Evolutionary conservation across 306 rosid genomes (phyloP), one percentile per base, ranked within the genome.

Genomic region (Dicorynia guianensis): DNA sequence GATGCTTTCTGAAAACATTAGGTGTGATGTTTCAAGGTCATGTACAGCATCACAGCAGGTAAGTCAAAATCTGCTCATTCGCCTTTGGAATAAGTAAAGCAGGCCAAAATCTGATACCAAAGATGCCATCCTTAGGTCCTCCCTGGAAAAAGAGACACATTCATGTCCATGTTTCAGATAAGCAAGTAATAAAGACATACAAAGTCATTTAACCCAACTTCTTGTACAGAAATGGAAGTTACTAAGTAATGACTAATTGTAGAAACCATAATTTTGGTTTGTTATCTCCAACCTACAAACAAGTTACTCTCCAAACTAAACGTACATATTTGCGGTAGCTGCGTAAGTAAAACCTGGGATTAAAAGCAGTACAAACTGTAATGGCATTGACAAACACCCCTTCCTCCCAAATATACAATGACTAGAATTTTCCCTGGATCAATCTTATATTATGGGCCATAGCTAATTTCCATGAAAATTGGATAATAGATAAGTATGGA

Each of bases 261-360:
- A 44, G 10, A 69, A 48, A 46, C 40, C 54, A 30, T 42, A 50
- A 56, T 61, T 53, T 18, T 13, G 48, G 2, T 72, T 53, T 30
- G 63, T 58, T n/a, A 11, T 36, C 18, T 39, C 34, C 64, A 10
- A 73, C 18, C 70, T 8, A 63, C 13, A 65, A 65, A 79, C 56
- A 25, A 71, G 72, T 58, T 14, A 58, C 12, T 8, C 67, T 61
- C 64, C 43, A 53, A 4, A 42, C 40, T 53, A 13, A 76, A 71
- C 63, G 42, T 35, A 20, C 48, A 40, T 48, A 47, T 46, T 14
- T 47, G 65, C 56, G 13, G 56, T 68, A 50, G 39, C 7, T 48
- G 39, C 60, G 57, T 19, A 34, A 9, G 18, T 47, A 46, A 74
- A 48, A 50, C 62, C n/a, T 40, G 56, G 59, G 54, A 75, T 53